Evolutionary conservation across 2,329 filamentous ascomycete genomes (phyloP), one percentile per base, ranked within the genome.

Genomic region (Daldinia eschscholtzii): DNA sequence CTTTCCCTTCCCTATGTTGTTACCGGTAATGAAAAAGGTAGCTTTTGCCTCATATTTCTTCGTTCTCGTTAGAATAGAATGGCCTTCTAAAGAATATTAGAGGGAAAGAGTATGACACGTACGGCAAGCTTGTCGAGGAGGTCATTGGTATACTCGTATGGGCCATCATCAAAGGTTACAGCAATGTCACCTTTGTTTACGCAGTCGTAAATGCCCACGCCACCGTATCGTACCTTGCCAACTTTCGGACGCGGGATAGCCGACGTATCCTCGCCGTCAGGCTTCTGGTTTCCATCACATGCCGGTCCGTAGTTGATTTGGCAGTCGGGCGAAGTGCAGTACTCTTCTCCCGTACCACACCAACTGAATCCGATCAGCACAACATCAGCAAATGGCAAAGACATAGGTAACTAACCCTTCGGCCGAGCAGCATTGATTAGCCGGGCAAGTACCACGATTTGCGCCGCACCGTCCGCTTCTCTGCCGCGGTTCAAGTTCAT

Each of bases 101-200:
- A 7, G 33, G 42, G 12, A 0, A 12, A 0, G 23, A 15, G 2
- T 39, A 28, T 26, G 37, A 30, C 3, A 35, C 71, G 15, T 72
- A 79, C 77, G 42, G 73, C 70, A 52, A 79, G 63, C 65, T 89
- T 80, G 70, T 90, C 86, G 20, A 91, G 81, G 20, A 91, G 82
- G 68, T 88, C 84, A 37, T 80, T 77, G 2, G 88, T 91, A 76
- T 87, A 89, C n/a, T 82, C 79, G 63, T 84, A 86, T 42, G 88
- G 89, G 2, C 89, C 89, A 76, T 91, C 89, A 70, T 91, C 88
- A 71, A 86, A 91, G 1, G 88, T 91, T 62, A 91, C 76, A 23
- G 89, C 89, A 71, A 91, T 83, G 30, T 86, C 86, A 59, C 87
- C 86, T 6, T 84, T 81, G 55, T 82, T 81, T 3, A 79, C 77